Base-by-base conservation (phyloP, 768 basidiomycete genomes). In the Tulasnella sp. region DNA sequence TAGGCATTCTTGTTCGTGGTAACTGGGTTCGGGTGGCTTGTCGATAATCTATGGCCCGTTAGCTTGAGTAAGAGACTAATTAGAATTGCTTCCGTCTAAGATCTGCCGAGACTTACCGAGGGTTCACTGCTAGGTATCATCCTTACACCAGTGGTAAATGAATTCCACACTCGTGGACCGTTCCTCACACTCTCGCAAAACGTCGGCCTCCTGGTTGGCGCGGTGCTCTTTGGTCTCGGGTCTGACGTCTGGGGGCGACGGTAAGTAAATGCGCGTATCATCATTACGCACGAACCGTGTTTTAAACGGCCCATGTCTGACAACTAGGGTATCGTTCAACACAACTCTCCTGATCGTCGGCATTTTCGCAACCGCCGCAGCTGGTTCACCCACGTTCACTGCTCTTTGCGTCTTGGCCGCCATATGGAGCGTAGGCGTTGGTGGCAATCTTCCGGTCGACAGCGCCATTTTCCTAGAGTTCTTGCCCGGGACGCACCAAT, bases 381-480 rank as follows among this genome's bases (percentile, higher is more conserved):
- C 91, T 19, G 91, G 88, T 1, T 88, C 91, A 0, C 87, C 89
- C 0, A 89, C 90, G 82, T 90, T 91, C 76, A 79, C 88, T 34
- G 84, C 88, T 10, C 85, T 91, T 68, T 88, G 89, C 0, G 86
- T 88, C 5, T 84, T 91, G 46, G 82, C 80, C 12, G 81, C 83
- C 7, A 62, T 90, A 1, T 89, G 90, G 87, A 90, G 90, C n/a
- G 85, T 92, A 31, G 92, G 92, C 0, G 92, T 92, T 5, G 92
- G 92, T 39, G 92, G 92, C 75, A 92, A 92, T 81, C 84, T 94
- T 10, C 92, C 92, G 0, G 92, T 94, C 0, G 93, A 94, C 82
- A 91, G 91, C 46, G 91, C 93, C 0, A 89, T 94, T 34, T 94
- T 94, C 84, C 87, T 94, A 10, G 93, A 94, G 82, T 93, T 92